Evolutionary conservation across 108 stramenopile genomes (phyloP).

Genomic region (Discostella pseudostelligera): DNA sequence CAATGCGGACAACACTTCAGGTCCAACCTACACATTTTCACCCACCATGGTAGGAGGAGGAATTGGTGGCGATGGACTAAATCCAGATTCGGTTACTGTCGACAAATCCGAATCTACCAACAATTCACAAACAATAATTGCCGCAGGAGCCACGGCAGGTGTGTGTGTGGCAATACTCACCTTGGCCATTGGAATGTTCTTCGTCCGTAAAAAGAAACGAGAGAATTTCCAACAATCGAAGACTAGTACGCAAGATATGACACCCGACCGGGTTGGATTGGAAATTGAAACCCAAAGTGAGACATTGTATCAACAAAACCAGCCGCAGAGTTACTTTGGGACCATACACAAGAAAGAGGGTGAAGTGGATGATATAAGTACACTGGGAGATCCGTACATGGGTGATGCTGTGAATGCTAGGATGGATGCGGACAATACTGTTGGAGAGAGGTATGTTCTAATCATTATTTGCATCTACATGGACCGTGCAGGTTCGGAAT

Average conservation of each 20-base stretch:
- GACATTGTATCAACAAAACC: not conserved
- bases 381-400: constrained; percentile 80
- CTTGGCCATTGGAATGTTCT: constrained; percentile 7
- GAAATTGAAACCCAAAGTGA: constrained; percentile 10
- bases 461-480: not conserved
- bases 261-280: constrained; percentile 3
- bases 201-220: constrained; percentile 6
- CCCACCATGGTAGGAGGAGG: not conserved
- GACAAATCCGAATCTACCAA: no score
- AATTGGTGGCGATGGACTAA: not conserved
- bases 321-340: constrained; percentile 29
- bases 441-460: constrained; percentile 23
- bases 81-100: no score
- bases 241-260: constrained; percentile 1
- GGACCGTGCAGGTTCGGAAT: no score
- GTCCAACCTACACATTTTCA: not conserved
- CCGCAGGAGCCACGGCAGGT: constrained; percentile 28
- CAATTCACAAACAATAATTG: not conserved
- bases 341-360: constrained; percentile 43
- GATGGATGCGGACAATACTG: constrained; percentile 36
- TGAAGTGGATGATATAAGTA: constrained; percentile 70
- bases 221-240: not conserved
- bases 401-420: constrained; percentile 45
- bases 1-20: not conserved
- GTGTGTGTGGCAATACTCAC: constrained; percentile 6